A percentile compares a stretch with the other conserved stretches of the same genome.
Conservation (phyloP, 352 stramenopile genomes). For the Phytopythium chamaehyphon region DNA sequence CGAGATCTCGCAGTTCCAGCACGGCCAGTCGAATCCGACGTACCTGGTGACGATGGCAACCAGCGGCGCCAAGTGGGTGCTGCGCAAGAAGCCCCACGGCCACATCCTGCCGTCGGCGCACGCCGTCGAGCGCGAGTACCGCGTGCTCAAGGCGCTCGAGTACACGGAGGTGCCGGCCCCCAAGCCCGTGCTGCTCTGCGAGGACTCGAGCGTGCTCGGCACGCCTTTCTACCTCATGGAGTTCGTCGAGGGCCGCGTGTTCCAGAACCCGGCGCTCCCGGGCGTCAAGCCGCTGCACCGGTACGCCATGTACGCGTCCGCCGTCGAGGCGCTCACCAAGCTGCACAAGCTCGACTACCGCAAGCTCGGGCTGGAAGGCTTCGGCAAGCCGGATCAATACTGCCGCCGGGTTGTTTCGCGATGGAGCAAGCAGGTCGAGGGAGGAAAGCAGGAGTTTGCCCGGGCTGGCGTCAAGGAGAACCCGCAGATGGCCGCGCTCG, state of each 20-base stretch:
- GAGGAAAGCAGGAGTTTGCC: slow-evolving; percentile 37
- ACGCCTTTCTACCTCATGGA: slow-evolving; percentile 85
- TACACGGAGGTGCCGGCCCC: slow-evolving; percentile 64
- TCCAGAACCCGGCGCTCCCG: slow-evolving; percentile 61
- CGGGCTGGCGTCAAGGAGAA: slow-evolving; percentile 56
- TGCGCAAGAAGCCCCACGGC: slow-evolving; percentile 83
- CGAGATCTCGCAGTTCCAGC: slow-evolving; percentile 75
- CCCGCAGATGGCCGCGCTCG: slow-evolving; percentile 38
- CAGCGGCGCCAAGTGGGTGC: slow-evolving; percentile 59
- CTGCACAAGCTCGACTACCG: slow-evolving; percentile 66
- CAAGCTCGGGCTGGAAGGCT: slow-evolving; percentile 44
- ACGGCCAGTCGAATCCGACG: slow-evolving; percentile 88
- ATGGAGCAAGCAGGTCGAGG: slow-evolving; percentile 71
- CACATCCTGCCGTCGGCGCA: slow-evolving; percentile 78
- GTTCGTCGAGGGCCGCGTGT: slow-evolving; percentile 70
- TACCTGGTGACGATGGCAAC: slow-evolving; percentile 68
- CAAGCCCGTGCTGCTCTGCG: slow-evolving; percentile 60
- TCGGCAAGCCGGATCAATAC: slow-evolving; percentile 66
- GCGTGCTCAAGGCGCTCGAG: slow-evolving; percentile 60
- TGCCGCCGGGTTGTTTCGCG: slow-evolving; percentile 62
- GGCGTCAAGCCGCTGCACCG: slow-evolving; percentile 65
- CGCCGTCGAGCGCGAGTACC: slow-evolving; percentile 77
- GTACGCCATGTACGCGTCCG: slow-evolving; percentile 79
- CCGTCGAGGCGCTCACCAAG: slow-evolving; percentile 57
- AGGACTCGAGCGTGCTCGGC: slow-evolving; percentile 55